These are phyloP conservation scores for Chenopodium berlandieri DNA, from an alignment of 148 eudicot species.

Conservation along the genomic window DNA sequence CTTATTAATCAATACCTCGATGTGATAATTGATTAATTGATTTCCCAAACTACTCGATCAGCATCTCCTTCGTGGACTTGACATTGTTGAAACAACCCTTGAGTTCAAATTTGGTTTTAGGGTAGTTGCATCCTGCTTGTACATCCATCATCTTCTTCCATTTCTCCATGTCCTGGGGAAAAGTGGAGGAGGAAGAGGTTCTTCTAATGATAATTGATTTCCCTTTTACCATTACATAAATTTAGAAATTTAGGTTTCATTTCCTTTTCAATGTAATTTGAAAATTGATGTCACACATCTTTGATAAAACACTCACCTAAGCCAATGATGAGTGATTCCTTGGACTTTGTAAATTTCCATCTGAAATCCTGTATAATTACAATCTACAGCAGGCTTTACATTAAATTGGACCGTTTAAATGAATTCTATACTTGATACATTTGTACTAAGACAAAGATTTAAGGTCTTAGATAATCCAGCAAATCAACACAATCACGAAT, in stretches of 20 bases:
- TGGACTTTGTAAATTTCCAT: neutral
- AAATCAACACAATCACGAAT: conserved; percentile 20
- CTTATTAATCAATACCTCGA: too few relatives aligned
- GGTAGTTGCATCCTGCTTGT: conserved; percentile 22
- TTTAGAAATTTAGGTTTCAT: neutral
- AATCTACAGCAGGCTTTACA: neutral
- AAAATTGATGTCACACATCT: neutral
- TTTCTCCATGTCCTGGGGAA: neutral
- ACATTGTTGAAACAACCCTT: conserved; percentile 52
- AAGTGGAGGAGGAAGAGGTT: neutral
- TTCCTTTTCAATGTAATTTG: conserved; percentile 16
- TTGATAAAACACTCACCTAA: neutral
- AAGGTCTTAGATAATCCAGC: conserved; percentile 18
- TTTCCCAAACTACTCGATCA: conserved; percentile 36
- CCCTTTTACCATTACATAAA: neutral
- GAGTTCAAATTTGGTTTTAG: conserved; percentile 29
- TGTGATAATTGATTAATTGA: neutral
- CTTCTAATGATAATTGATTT: neutral
- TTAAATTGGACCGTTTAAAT: neutral
- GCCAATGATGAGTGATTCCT: neutral
- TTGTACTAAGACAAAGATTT: neutral
- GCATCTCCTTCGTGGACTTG: conserved; percentile 36
- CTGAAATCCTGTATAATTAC: neutral
- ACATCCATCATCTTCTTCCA: conserved; percentile 1
- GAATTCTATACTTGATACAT: neutral